Evolutionary conservation across 139 green algal genomes (phyloP).

Genomic region (Chlorella sp.): DNA sequence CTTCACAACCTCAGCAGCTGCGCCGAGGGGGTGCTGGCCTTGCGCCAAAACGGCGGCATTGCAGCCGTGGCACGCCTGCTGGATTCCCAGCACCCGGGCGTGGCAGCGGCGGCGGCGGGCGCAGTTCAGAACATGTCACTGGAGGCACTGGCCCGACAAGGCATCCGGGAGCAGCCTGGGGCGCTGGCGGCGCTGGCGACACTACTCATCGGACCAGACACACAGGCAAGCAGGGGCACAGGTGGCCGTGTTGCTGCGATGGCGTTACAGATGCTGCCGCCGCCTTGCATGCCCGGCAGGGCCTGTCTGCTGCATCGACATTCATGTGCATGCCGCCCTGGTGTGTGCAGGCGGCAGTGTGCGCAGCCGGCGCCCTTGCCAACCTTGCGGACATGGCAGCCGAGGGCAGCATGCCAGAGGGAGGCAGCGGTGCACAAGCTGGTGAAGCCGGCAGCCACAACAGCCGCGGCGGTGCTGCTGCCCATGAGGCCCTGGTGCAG

Average conservation of each 20-base stretch:
- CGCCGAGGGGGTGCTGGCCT: constrained; percentile 63
- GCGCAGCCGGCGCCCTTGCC: constrained; percentile 14
- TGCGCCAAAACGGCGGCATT: constrained; percentile 68
- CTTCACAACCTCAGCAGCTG: constrained; percentile 84
- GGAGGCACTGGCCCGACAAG: constrained; percentile 65
- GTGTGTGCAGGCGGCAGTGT: constrained; percentile 12
- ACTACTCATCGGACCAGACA: constrained; percentile 6
- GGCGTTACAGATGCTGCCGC: too few species aligned
- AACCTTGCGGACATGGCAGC: not conserved
- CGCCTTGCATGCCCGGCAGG: too few species aligned
- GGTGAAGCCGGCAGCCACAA: too few species aligned
- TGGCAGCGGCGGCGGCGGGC: constrained; percentile 70
- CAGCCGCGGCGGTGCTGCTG: too few species aligned
- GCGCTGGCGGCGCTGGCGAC: not conserved
- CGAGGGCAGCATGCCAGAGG: not conserved
- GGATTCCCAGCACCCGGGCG: not conserved
- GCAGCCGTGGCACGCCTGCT: constrained; percentile 68
- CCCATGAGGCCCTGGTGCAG: not conserved
- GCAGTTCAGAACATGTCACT: constrained; percentile 80
- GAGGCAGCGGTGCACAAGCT: not conserved
- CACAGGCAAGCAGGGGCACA: not conserved
- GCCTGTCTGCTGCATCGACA: too few species aligned
- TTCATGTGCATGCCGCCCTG: too few species aligned
- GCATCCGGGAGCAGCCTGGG: not conserved
- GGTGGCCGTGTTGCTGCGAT: not conserved